Conservation (phyloP, 1,284 basidiomycete species). For the Cutaneotrichosporon cutaneum region DNA sequence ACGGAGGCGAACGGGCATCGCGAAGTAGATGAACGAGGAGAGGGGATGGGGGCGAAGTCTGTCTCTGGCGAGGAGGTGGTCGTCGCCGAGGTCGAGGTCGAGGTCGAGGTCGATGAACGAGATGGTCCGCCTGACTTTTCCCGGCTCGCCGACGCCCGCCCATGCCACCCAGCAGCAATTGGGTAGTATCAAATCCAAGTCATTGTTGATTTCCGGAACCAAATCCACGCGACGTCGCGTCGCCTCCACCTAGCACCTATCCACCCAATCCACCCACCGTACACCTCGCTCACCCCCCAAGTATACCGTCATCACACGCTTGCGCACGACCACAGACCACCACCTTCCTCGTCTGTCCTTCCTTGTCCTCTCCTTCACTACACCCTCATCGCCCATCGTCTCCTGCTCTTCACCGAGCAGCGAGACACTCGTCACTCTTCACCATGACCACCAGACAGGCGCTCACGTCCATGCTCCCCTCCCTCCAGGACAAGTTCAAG, state of each 20-base stretch:
- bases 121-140: conserved; percentile 9
- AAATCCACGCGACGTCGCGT: neutral
- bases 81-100: neutral
- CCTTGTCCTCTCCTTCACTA: conserved; percentile 14
- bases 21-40: neutral
- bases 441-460: conserved; percentile 20
- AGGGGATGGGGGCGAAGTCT: neutral
- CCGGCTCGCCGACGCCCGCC: neutral
- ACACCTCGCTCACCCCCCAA: too few species aligned
- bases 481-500: conserved; percentile 37
- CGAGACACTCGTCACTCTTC: neutral
- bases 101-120: neutral
- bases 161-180: too few species aligned
- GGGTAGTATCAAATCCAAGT: neutral
- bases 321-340: neutral
- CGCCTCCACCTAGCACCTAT: neutral
- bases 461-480: conserved; percentile 21
- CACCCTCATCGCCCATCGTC: neutral
- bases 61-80: neutral
- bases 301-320: too few species aligned
- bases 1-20: conserved; percentile 80
- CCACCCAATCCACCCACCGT: neutral
- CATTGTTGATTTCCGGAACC: neutral
- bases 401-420: neutral
- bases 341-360: conserved; percentile 1